Percentiles rank a stretch among this genome's conserved stretches.
Conservation (phyloP, 345 rosid genomes). For the Odontarrhena argentea region DNA sequence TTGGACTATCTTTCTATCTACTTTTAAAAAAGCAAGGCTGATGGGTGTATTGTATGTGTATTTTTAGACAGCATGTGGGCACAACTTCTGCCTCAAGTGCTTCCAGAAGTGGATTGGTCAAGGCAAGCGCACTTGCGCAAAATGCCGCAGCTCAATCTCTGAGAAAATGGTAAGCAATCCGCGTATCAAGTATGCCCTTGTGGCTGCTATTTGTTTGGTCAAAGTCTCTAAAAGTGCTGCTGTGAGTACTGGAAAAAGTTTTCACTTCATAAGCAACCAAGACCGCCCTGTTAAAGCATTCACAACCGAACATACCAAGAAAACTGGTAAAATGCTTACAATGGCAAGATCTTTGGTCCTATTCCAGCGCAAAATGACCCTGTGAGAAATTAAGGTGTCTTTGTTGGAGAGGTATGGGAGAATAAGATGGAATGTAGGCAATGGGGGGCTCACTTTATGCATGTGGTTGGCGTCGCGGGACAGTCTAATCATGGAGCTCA, state of each 20-base stretch:
- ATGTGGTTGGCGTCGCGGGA: conserved; percentile 66
- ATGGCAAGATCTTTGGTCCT: conserved; percentile 80
- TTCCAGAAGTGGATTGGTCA: conserved; percentile 63
- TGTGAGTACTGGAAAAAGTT: conserved; percentile 33
- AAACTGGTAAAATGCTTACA: conserved; percentile 64
- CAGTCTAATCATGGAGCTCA: conserved; percentile 61
- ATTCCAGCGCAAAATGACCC: conserved; percentile 69
- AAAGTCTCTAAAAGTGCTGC: no score
- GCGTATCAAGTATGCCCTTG: no score
- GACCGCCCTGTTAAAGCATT: conserved; percentile 62
- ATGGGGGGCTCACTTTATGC: conserved; percentile 73
- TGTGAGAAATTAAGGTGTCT: conserved; percentile 57
- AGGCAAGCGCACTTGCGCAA: no score
- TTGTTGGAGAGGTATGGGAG: conserved; percentile 72
- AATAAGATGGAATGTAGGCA: conserved; percentile 65
- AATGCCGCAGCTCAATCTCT: no score
- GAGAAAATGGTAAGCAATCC: no score
- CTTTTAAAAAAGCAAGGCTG: neutral
- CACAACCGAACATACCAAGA: conserved; percentile 60
- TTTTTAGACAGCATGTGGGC: conserved; percentile 74
- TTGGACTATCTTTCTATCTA: no score
- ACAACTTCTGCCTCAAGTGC: conserved; percentile 69
- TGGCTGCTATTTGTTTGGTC: no score
- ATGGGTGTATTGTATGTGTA: neutral
- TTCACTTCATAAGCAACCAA: conserved; percentile 49